Conservation (phyloP, 176 grass and related monocot genomes). For the Bothriochloa decipiens region DNA sequence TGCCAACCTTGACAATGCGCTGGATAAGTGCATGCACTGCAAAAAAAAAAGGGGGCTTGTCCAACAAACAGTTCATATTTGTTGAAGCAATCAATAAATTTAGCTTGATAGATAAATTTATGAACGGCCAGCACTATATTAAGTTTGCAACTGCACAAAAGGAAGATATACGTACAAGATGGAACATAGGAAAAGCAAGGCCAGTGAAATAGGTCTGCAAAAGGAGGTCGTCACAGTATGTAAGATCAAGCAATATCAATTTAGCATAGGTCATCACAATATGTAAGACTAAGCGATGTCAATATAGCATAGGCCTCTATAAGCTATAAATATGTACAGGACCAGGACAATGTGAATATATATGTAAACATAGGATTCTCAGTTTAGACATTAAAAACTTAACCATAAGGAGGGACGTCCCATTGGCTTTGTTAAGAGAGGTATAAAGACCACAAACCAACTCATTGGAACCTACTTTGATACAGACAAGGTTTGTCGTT, state of each 20-base stretch:
- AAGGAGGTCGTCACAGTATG: conserved; percentile 5
- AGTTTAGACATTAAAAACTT: too few relatives aligned
- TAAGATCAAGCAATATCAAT: too few relatives aligned
- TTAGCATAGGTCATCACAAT: too few relatives aligned
- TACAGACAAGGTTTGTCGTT: too few relatives aligned
- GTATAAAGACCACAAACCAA: too few relatives aligned
- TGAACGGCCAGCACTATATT: background rate
- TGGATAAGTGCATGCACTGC: conserved; percentile 92
- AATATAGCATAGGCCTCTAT: conserved; percentile 2
- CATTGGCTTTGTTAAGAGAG: too few relatives aligned
- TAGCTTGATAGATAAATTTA: conserved; percentile 30
- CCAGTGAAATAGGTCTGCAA: conserved; percentile 24
- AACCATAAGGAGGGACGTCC: too few relatives aligned
- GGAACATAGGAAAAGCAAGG: conserved; percentile 46
- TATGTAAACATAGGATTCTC: too few relatives aligned
- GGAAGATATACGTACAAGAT: conserved; percentile 71
- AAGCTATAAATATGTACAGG: conserved; percentile 9
- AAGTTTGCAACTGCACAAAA: background rate
- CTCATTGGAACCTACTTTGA: too few relatives aligned
- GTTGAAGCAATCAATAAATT: conserved; percentile 36
- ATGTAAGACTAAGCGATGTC: background rate
- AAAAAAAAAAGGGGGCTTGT: conserved; percentile 94
- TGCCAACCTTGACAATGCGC: conserved; percentile 87
- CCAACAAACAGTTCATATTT: conserved; percentile 97
- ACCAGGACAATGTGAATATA: background rate